Evolutionary conservation across 257 asterid species (phyloP).

Genomic region (Nicotiana obtusifolia): DNA sequence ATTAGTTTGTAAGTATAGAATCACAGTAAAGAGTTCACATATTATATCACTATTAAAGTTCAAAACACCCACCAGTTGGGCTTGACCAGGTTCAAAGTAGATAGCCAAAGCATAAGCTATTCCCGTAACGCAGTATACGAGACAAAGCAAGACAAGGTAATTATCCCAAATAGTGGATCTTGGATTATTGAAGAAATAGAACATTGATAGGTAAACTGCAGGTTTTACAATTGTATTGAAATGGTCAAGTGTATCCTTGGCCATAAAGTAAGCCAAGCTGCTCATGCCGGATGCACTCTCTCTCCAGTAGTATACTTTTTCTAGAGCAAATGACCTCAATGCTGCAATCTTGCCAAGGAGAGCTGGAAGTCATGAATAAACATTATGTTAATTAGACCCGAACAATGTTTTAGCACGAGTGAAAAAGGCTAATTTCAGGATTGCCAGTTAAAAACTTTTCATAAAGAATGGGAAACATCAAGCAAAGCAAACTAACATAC

Average conservation of each 20-base stretch:
- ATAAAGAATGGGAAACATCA: not conserved
- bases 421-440: not conserved
- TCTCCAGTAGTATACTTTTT: conserved; percentile 53
- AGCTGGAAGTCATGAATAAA: conserved; percentile 31
- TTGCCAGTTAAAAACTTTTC: not conserved
- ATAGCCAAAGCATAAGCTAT: conserved; percentile 62
- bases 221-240: conserved; percentile 64
- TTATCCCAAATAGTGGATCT: conserved; percentile 57
- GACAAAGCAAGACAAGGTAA: conserved; percentile 59
- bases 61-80: conserved; percentile 51
- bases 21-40: not conserved
- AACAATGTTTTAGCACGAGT: not conserved
- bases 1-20: not conserved
- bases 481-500: not conserved
- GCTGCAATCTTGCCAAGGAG: conserved; percentile 64
- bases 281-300: conserved; percentile 75
- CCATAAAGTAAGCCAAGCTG: conserved; percentile 60
- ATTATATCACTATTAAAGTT: not conserved
- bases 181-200: conserved; percentile 64
- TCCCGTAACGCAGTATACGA: conserved; percentile 64
- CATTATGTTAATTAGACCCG: not conserved
- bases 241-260: conserved; percentile 71
- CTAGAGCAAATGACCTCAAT: conserved; percentile 57
- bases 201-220: conserved; percentile 63
- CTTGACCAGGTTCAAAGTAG: conserved; percentile 67